Conservation (phyloP, 306 rosid species). For the Corylus heterophylla region DNA sequence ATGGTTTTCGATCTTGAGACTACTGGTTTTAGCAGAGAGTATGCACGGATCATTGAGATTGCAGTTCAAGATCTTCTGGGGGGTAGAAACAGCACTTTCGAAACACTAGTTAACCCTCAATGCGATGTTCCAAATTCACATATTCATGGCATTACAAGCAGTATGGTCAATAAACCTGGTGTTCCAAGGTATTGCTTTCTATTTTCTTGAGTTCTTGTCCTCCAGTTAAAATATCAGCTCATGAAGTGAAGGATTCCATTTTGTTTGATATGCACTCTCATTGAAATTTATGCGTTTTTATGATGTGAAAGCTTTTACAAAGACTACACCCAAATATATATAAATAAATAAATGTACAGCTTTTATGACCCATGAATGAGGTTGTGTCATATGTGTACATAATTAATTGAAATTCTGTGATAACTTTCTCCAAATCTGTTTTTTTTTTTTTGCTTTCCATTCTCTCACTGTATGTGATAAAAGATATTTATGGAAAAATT, state of each 20-base stretch:
- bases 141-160: slow-evolving; percentile 60
- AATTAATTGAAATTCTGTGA: neutral
- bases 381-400: neutral
- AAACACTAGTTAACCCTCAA: slow-evolving; percentile 84
- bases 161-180: slow-evolving; percentile 59
- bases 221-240: neutral
- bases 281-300: neutral
- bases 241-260: neutral
- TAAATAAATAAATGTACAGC: neutral
- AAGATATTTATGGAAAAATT: neutral
- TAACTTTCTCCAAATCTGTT: neutral
- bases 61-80: slow-evolving; percentile 82
- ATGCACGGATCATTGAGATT: slow-evolving; percentile 67
- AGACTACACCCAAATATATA: neutral
- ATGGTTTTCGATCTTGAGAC: slow-evolving; percentile 79
- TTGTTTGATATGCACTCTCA: neutral
- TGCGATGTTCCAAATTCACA: slow-evolving; percentile 47
- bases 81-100: slow-evolving; percentile 84
- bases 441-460: neutral
- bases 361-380: neutral
- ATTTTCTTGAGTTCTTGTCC: slow-evolving; percentile 5
- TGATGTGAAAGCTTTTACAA: neutral
- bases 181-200: slow-evolving; percentile 78
- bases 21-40: slow-evolving; percentile 63
- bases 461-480: neutral